Percentiles rank a stretch among this genome's conserved stretches.
These are phyloP conservation scores for Miamiensis avidus DNA, from an alignment of 169 alveolate species.

Conservation along the genomic window DNA sequence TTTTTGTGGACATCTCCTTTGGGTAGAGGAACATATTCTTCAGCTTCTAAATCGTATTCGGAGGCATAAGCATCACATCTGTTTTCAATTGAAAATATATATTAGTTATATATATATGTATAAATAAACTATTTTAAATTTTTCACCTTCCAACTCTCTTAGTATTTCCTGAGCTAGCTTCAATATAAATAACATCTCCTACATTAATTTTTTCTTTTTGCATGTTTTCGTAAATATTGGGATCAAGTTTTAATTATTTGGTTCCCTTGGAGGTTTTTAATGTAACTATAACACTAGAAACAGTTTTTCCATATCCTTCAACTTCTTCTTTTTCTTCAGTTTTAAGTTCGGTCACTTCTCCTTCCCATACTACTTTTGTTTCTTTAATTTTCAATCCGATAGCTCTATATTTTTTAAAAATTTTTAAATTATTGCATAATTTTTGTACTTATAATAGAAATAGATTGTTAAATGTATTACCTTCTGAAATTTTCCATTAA, in stretches of 20 bases:
- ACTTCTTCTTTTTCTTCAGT: constrained; percentile 94
- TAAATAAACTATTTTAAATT: too few species aligned
- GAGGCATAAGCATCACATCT: constrained; percentile 97
- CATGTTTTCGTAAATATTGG: constrained; percentile 96
- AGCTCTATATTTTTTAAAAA: constrained; percentile 78
- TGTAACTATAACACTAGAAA: constrained; percentile 93
- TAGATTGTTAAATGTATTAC: background rate
- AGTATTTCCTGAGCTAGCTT: constrained; percentile 97
- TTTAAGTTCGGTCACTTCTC: constrained; percentile 96
- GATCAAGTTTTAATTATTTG: constrained; percentile 97
- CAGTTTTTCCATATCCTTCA: constrained; percentile 92
- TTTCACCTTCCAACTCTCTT: constrained; percentile 93
- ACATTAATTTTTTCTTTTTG: constrained; percentile 96
- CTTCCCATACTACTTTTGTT: constrained; percentile 99
- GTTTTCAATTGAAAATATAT: background rate
- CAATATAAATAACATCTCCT: constrained; percentile 98
- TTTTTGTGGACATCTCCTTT: constrained; percentile 99
- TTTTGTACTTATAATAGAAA: too few species aligned
- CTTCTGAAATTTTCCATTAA: constrained; percentile 98
- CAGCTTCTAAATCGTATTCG: constrained; percentile 99
- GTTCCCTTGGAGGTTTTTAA: constrained; percentile 98
- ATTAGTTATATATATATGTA: background rate
- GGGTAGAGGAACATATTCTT: constrained; percentile 99
- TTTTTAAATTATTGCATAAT: too few species aligned
- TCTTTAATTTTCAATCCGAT: constrained; percentile 98